Evolutionary conservation across 331 rosid genomes (phyloP).

Genomic region (Rhamnella rubrinervis): DNA sequence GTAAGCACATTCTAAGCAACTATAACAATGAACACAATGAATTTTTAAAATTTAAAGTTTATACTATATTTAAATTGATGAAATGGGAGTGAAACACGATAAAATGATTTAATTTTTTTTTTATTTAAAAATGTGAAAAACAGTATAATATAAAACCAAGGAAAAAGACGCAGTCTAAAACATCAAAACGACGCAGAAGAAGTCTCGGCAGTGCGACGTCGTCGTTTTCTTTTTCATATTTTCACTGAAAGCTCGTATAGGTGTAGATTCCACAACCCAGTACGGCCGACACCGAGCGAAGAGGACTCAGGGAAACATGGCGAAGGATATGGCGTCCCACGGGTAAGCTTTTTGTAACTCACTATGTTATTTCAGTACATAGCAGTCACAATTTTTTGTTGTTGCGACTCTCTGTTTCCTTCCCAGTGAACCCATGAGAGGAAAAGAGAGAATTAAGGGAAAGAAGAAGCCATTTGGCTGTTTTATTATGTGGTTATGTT

Average conservation of each 20-base stretch:
- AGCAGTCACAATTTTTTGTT: not conserved
- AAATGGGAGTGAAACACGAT: too few relatives aligned
- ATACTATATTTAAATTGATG: too few relatives aligned
- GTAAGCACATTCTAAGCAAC: too few relatives aligned
- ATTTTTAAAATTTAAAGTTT: too few relatives aligned
- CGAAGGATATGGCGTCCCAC: constrained; percentile 31
- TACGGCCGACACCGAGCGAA: not conserved
- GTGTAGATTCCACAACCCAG: not conserved
- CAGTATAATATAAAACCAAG: too few relatives aligned
- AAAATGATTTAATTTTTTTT: too few relatives aligned
- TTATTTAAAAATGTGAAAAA: too few relatives aligned
- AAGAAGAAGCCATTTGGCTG: too few relatives aligned
- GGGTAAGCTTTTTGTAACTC: constrained; percentile 25
- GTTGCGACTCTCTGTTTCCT: constrained; percentile 5
- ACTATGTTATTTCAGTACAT: not conserved
- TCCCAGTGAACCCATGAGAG: constrained; percentile 15
- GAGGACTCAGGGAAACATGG: constrained; percentile 32
- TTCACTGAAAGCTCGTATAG: not conserved
- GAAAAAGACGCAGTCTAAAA: too few relatives aligned
- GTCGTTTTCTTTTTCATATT: not conserved
- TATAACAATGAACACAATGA: too few relatives aligned
- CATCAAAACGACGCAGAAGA: too few relatives aligned
- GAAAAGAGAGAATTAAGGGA: not conserved
- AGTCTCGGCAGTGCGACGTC: not conserved
- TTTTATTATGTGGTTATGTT: not conserved